Base-by-base conservation (phyloP, 78 protist genomes). In the Neovahlkampfia damariscottae region DNA sequence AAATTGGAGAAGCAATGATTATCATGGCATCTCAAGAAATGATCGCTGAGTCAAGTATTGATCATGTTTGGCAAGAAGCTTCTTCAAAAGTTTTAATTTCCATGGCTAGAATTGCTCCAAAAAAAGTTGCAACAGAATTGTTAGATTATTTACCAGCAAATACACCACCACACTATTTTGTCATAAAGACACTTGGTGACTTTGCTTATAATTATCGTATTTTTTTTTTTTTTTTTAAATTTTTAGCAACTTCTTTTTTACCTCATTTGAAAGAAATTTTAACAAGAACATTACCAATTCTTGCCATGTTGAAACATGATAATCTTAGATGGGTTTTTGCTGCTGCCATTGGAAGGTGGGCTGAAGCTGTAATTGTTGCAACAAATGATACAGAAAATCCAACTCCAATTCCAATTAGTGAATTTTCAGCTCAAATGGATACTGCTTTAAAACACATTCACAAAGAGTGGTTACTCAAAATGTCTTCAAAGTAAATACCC, bases 201-300 rank as follows among this genome's bases (percentile, higher is more conserved):
- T 50, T 50, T 50, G 62, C 62, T n/a, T 19, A 50, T 50, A n/a
- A n/a, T n/a, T 50, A 50, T 50, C 62, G 62, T 50, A 19, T n/a
- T 19, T 50, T 50, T 19, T n/a, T 50, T 19, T n/a, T 50, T 50
- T 19, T 50, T 19, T 50, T n/a, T n/a, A 19, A 19, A n/a, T 50
- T 50, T 50, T 19, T 19, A 50, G 62, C 79, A 19, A 66, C 36
- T 29, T 62, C 41, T 5, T 76, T 76, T 72, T 34, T 76, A 30
- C 77, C 79, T 28, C 72, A 76, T 72, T 41, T 76, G 79, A 76
- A 69, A 71, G 79, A 76, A 5, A 41, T 40, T 36, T 5, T 76
- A 28, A 5, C 79, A 30, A 76, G 41, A 62, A 5, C 41, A 6
- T 5, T 76, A 10, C 79, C 79, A 30, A 76, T 76, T 36, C 74